Evolutionary conservation across 2,329 filamentous ascomycete genomes (phyloP).

Genomic region (Podosphaera xanthii): DNA sequence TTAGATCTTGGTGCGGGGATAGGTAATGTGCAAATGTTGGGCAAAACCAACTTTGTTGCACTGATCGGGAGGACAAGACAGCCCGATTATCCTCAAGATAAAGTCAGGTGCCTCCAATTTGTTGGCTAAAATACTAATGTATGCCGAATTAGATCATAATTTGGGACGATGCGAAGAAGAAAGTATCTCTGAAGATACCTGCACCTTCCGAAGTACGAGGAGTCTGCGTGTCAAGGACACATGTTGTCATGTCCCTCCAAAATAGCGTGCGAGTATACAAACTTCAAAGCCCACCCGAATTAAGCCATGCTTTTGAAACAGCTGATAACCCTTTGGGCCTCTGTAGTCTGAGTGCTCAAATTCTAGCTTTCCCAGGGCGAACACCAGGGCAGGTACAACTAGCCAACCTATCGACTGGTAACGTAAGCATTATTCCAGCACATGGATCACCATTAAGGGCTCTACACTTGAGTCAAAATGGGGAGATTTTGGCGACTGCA

Average conservation of each 20-base stretch:
- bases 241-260: slow-evolving; percentile 59
- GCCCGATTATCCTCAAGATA: slow-evolving; percentile 72
- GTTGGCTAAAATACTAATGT: slow-evolving; percentile 3
- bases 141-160: slow-evolving; percentile 40
- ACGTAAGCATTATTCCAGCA: slow-evolving; percentile 82
- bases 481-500: slow-evolving; percentile 64
- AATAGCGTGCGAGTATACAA: slow-evolving; percentile 66
- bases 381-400: slow-evolving; percentile 75
- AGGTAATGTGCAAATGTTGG: slow-evolving; percentile 67
- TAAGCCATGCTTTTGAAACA: slow-evolving; percentile 61
- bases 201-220: slow-evolving; percentile 62
- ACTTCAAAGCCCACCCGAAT: slow-evolving; percentile 48
- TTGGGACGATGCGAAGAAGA: slow-evolving; percentile 71
- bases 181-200: slow-evolving; percentile 52
- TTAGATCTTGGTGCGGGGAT: slow-evolving; percentile 62
- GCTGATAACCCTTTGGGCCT: slow-evolving; percentile 64
- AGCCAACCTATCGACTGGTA: slow-evolving; percentile 52
- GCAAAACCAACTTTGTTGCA: slow-evolving; percentile 65
- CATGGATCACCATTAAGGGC: slow-evolving; percentile 62
- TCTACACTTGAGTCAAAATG: slow-evolving; percentile 58
- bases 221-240: slow-evolving; percentile 51
- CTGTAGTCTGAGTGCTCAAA: slow-evolving; percentile 50
- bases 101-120: slow-evolving; percentile 24
- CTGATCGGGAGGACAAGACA: slow-evolving; percentile 71
- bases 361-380: slow-evolving; percentile 69